Evolutionary conservation across 352 stramenopile species (phyloP), one percentile per base, ranked within the genome.

Genomic region (Globisporangium spinosum): DNA sequence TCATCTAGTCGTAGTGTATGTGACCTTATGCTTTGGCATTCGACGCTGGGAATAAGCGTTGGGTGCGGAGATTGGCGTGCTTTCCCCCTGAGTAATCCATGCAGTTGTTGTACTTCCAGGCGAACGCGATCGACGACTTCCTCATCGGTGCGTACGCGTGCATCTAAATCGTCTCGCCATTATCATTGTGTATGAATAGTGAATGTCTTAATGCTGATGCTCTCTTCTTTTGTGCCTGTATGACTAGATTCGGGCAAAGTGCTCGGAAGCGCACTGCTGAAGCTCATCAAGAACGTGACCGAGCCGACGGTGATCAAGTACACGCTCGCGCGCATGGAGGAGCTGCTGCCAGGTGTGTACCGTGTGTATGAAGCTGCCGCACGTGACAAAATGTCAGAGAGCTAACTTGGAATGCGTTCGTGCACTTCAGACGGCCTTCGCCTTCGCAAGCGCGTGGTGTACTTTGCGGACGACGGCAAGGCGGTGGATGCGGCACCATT

Each of bases 271-370:
- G 83, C 83, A 17, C 71, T 96, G 65, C 74, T 96, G 47, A 96
- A 96, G 72, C 67, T 96, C 40, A 75, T 96, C 43, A 93, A 93
- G 79, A 93, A 96, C 72, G 87, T 96, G 69, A 96, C 88, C 7
- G 88, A 96, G 62, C 85, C 87, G 15, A 91, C 88, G 5, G 88
- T 96, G 34, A 78, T 96, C 62, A 91, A 91, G 61, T 96, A 96
- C 72, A 88, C 86, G 62, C 78, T 96, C 38, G 88, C 88, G 3
- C 86, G 88, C 69, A 93, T 96, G 83, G 85, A 96, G 63, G 86
- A 96, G 70, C 74, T 96, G 20, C 70, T 96, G 20, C 87, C 88
- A 34, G 87, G 87, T 62, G 32, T 56, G 32, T 23, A 1, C n/a
- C 57, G 3, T 15, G 9, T 12, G 58, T 15, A 69, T 22, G 73